Evolutionary conservation across 2,329 filamentous ascomycete genomes (phyloP).

Genomic region (Cladosporium velox): DNA sequence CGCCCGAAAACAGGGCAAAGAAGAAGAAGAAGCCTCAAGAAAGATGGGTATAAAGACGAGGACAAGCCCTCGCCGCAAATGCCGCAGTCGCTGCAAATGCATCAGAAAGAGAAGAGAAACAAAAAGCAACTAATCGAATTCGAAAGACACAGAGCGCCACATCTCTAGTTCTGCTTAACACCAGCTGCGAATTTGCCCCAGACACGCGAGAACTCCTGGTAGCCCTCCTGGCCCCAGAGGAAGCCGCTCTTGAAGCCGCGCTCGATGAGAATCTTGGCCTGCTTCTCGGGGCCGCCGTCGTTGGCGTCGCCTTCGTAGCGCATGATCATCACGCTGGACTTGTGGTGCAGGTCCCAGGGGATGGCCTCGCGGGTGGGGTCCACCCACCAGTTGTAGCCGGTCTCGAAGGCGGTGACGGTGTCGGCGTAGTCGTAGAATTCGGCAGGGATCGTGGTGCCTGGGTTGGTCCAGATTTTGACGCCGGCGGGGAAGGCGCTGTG

Average conservation of each 20-base stretch:
- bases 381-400: slow-evolving; percentile 20
- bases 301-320: slow-evolving; percentile 18
- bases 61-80: slow-evolving; percentile 7
- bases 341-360: slow-evolving; percentile 18
- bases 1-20: neutral
- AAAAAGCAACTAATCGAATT: neutral
- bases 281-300: slow-evolving; percentile 12
- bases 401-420: slow-evolving; percentile 23
- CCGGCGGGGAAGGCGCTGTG: slow-evolving; percentile 13
- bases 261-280: slow-evolving; percentile 16
- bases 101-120: neutral
- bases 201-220: slow-evolving; percentile 21
- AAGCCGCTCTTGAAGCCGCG: slow-evolving; percentile 21
- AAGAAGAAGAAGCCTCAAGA: neutral
- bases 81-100: slow-evolving; percentile 5
- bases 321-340: slow-evolving; percentile 22
- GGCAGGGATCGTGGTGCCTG: slow-evolving; percentile 17
- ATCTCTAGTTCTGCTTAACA: slow-evolving; percentile 6
- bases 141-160: too few relatives aligned
- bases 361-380: slow-evolving; percentile 16
- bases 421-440: slow-evolving; percentile 23
- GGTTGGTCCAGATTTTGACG: slow-evolving; percentile 21
- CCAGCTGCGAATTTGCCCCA: slow-evolving; percentile 20
- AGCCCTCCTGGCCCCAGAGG: slow-evolving; percentile 21
- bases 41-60: neutral